Evolutionary conservation across 2,329 filamentous ascomycete species (phyloP).

Genomic region (Calycina herbarum): DNA sequence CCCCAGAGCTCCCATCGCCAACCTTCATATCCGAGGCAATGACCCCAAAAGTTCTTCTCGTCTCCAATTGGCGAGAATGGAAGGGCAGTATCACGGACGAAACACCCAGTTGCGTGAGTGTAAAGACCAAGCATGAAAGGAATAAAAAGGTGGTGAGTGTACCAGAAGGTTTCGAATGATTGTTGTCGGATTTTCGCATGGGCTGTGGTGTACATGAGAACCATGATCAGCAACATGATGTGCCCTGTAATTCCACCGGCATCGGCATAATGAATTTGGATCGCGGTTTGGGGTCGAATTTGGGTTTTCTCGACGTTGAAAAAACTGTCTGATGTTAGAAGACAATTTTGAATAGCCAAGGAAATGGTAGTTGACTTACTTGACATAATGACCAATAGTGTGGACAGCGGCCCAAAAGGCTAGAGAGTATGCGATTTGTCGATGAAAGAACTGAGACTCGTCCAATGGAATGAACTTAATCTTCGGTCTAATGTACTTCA

Average conservation of each 20-base stretch:
- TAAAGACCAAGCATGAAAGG: conserved; percentile 93
- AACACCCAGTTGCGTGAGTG: conserved; percentile 93
- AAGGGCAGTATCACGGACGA: conserved; percentile 78
- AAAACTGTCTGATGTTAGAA: conserved; percentile 58
- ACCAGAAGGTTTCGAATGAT: conserved; percentile 98
- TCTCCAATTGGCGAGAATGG: conserved; percentile 78
- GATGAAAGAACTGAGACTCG: conserved; percentile 95
- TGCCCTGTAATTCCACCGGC: conserved; percentile 93
- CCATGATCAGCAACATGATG: conserved; percentile 98
- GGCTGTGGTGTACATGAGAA: conserved; percentile 95
- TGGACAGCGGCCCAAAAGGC: conserved; percentile 81
- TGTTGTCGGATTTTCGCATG: conserved; percentile 94
- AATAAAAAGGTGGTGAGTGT: conserved; percentile 97
- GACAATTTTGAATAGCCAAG: conserved; percentile 14
- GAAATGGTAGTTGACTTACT: conserved; percentile 55
- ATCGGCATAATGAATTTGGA: conserved; percentile 89
- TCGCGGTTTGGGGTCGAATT: conserved; percentile 74
- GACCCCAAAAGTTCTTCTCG: conserved; percentile 77
- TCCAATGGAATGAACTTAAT: conserved; percentile 88
- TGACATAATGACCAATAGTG: conserved; percentile 84
- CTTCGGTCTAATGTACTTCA: conserved; percentile 83
- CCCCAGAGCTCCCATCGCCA: conserved; percentile 96
- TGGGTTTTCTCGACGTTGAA: conserved; percentile 90
- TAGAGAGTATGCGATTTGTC: conserved; percentile 88
- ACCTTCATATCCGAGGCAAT: conserved; percentile 92